Conservation (phyloP, 768 basidiomycete species). For the Russula sp. region DNA sequence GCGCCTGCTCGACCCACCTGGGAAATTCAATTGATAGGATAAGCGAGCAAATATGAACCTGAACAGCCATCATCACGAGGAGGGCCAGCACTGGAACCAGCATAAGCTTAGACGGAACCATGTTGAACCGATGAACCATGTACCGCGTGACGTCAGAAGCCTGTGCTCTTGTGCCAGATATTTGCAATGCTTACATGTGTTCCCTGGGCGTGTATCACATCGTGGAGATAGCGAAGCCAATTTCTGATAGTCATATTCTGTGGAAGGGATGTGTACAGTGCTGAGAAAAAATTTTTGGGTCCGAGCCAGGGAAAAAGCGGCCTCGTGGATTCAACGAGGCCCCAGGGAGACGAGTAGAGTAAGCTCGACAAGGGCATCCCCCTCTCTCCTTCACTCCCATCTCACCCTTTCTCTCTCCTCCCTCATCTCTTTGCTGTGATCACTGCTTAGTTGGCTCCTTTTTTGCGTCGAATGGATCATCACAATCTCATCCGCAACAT, state of each 20-base stretch:
- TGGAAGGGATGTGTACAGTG: background rate
- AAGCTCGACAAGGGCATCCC: background rate
- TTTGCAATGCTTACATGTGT: background rate
- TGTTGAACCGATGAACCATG: no score
- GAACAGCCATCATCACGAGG: background rate
- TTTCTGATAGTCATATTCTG: background rate
- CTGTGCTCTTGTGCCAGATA: no score
- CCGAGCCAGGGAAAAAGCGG: conserved; percentile 29
- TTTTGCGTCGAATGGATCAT: conserved; percentile 26
- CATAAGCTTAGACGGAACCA: no score
- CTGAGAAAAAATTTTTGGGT: conserved; percentile 5
- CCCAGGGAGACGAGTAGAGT: background rate
- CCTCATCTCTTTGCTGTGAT: background rate
- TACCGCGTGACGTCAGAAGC: background rate
- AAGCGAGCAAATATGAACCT: background rate
- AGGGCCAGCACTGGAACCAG: background rate
- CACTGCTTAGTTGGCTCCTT: conserved; percentile 11
- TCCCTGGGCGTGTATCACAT: background rate
- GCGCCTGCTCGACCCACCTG: background rate
- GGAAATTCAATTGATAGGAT: background rate
- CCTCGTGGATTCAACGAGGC: conserved; percentile 32
- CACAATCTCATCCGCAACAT: conserved; percentile 29
- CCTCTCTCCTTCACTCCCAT: background rate
- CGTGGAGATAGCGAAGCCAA: background rate
- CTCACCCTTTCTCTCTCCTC: background rate